A percentile compares a stretch with the other conserved stretches of the same genome.
Conservation (phyloP, 2,329 filamentous ascomycete species). For the Drechslerella dactyloides region DNA sequence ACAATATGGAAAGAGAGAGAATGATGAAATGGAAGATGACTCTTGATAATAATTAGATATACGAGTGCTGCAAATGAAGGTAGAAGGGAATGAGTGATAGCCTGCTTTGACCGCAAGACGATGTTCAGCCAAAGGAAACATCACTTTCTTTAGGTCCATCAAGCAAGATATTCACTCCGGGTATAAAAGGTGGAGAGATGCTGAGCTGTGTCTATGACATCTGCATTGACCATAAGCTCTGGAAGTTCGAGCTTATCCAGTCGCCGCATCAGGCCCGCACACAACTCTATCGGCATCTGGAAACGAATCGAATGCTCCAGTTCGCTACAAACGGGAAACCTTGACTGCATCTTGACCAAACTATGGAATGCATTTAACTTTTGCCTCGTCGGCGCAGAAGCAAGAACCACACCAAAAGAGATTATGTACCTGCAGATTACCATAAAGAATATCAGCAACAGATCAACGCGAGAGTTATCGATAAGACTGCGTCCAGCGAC, state of each 20-base stretch:
- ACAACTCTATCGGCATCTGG: constrained; percentile 26
- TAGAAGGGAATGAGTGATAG: too few relatives aligned
- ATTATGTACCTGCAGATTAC: constrained; percentile 49
- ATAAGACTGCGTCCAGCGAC: constrained; percentile 9
- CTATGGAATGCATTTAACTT: constrained; percentile 35
- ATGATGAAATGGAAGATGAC: too few relatives aligned
- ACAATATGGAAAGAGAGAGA: too few relatives aligned
- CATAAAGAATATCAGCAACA: constrained; percentile 16
- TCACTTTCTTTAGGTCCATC: too few relatives aligned
- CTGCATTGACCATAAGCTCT: constrained; percentile 25
- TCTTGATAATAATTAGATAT: too few relatives aligned
- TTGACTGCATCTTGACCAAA: constrained; percentile 42
- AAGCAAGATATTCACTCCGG: too few relatives aligned
- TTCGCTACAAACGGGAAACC: constrained; percentile 28
- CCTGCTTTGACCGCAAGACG: too few relatives aligned
- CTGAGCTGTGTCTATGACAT: constrained; percentile 20
- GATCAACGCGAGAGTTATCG: not conserved
- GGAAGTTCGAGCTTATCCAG: constrained; percentile 24
- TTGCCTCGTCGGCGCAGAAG: constrained; percentile 19
- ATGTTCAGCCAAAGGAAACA: too few relatives aligned
- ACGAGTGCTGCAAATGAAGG: too few relatives aligned
- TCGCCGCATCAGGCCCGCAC: constrained; percentile 38
- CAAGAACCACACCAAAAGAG: constrained; percentile 10
- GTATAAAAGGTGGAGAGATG: too few relatives aligned
- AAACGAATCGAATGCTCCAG: not conserved